These are phyloP conservation scores for Colletotrichum godetiae DNA, from an alignment of 2,329 filamentous ascomycete species.

Conservation along the genomic window DNA sequence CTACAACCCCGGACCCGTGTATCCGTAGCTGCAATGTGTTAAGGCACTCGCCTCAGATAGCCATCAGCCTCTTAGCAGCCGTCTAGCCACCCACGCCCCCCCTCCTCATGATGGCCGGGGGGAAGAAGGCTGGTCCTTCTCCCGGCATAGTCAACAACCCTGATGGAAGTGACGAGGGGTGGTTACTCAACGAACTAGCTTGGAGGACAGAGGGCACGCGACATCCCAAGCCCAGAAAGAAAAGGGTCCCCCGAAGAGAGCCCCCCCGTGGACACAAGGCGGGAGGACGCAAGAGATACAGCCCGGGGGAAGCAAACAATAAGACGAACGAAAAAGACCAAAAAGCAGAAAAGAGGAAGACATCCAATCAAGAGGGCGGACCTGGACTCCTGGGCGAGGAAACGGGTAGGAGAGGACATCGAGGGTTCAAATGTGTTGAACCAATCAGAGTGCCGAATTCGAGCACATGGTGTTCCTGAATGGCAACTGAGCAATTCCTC, in stretches of 20 bases:
- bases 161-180: constrained; percentile 11
- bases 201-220: constrained; percentile 31
- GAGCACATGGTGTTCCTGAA: constrained; percentile 36
- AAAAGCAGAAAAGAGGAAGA: neutral
- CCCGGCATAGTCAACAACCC: constrained; percentile 5
- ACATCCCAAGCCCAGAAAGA: constrained; percentile 22
- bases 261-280: constrained; percentile 11
- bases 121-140: neutral
- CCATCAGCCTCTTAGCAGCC: constrained; percentile 25
- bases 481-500: constrained; percentile 12
- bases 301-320: neutral
- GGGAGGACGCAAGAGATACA: neutral
- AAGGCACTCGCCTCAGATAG: constrained; percentile 22
- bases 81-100: constrained; percentile 21
- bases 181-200: constrained; percentile 3
- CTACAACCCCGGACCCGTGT: constrained; percentile 20
- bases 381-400: constrained; percentile 29
- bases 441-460: constrained; percentile 30
- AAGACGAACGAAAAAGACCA: neutral
- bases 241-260: constrained; percentile 6
- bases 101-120: neutral
- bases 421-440: neutral
- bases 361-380: constrained; percentile 22
- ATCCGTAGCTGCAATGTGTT: constrained; percentile 8
- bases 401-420: constrained; percentile 36